Conservation (phyloP, 2,329 filamentous ascomycete species). For the Shiraia sp. region DNA sequence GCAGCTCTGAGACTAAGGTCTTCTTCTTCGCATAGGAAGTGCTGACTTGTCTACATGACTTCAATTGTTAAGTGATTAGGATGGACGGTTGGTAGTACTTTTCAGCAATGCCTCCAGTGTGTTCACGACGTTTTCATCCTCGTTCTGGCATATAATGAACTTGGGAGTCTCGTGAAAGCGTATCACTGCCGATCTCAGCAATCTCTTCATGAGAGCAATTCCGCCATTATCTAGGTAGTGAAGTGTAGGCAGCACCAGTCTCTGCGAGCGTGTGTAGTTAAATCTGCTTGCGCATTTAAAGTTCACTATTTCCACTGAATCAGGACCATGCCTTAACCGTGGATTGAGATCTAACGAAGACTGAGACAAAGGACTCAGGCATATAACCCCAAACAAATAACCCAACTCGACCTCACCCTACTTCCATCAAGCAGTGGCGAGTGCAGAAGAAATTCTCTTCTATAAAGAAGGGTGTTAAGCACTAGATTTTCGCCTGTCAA, state of each 20-base stretch:
- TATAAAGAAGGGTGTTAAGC: constrained; percentile 25
- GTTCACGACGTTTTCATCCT: constrained; percentile 20
- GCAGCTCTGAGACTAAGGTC: constrained; percentile 18
- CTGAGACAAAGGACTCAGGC: not conserved
- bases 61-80: constrained; percentile 16
- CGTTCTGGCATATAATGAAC: constrained; percentile 26
- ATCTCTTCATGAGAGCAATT: constrained; percentile 19
- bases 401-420: too few relatives aligned
- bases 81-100: constrained; percentile 19
- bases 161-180: constrained; percentile 26
- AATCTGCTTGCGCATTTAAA: constrained; percentile 12
- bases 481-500: constrained; percentile 31
- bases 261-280: constrained; percentile 13
- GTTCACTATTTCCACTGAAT: constrained; percentile 41
- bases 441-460: too few relatives aligned
- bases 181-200: constrained; percentile 19
- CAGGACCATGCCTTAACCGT: not conserved
- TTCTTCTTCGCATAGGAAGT: constrained; percentile 24
- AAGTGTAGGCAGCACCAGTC: constrained; percentile 32
- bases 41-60: constrained; percentile 17
- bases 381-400: constrained; percentile 47
- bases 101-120: constrained; percentile 18
- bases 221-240: constrained; percentile 20
- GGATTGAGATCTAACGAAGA: not conserved
- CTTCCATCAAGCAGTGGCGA: too few relatives aligned